Conservation (phyloP, 192 early-diverging fungal species). For the Backusella mclennaniae region DNA sequence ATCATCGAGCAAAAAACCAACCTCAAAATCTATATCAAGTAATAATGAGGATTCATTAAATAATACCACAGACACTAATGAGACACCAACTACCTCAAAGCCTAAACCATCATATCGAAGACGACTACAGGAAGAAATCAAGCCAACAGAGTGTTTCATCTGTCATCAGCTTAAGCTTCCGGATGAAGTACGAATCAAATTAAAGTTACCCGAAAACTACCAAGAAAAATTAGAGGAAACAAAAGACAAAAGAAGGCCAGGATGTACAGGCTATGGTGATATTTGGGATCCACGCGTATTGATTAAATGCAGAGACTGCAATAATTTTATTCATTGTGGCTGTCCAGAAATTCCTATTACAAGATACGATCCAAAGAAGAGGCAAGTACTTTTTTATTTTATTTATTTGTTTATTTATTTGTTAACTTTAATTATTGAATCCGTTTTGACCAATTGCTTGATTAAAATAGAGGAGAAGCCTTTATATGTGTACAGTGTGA, state of each 20-base stretch:
- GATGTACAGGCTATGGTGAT: background rate
- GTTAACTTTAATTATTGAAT: background rate
- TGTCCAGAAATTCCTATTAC: constrained; percentile 8
- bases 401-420: background rate
- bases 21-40: background rate
- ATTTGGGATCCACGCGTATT: constrained; percentile 21
- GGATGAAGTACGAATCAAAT: background rate
- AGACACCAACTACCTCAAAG: background rate
- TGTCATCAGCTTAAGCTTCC: constrained; percentile 13
- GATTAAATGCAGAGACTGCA: constrained; percentile 9
- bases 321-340: constrained; percentile 1
- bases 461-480: constrained; percentile 4
- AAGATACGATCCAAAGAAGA: constrained; percentile 2
- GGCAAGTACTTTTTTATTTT: background rate
- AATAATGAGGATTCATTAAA: too few species aligned
- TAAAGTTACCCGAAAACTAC: constrained; percentile 4
- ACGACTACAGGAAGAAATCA: background rate
- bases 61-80: background rate
- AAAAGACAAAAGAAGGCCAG: background rate
- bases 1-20: background rate
- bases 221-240: background rate
- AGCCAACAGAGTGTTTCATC: background rate
- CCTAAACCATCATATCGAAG: background rate
- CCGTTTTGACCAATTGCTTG: background rate
- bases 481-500: constrained; percentile 16